Evolutionary conservation across 2,329 filamentous ascomycete genomes (phyloP), one percentile per base, ranked within the genome.

Genomic region (Orbilia brochopaga): DNA sequence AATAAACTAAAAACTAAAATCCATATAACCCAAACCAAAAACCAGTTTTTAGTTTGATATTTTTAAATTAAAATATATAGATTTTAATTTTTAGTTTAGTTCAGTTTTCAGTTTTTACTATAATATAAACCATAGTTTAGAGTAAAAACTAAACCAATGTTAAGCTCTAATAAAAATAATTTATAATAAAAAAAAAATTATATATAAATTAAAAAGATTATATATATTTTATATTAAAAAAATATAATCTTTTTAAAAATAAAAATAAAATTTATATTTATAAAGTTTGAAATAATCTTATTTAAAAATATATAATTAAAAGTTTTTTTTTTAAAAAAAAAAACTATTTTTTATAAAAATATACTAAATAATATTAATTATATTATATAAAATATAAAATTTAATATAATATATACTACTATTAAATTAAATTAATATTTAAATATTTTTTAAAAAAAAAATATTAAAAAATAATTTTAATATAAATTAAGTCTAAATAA

Each of bases 221-320:
- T 55, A 23, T 6, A 8, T 55, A 55, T 8, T 8, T 30, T 21
- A 55, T 27, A 27, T 23, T 5, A 35, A 55, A 55, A 55, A 27
- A 40, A 6, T 23, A 5, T 51, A 19, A 6, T 17, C 52, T 30
- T 51, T 30, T 5, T 30, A 6, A 59, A 50, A 59, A 50, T n/a
- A n/a, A n/a, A n/a, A n/a, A n/a, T n/a, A n/a, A n/a, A 35, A 27
- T 30, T 60, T 53, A 6, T 7, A 53, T 7, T 51, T 13, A n/a
- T 24, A 24, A n/a, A 56, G 15, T 56, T 30, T 60, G 56, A 27
- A 51, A n/a, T n/a, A n/a, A n/a, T n/a, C n/a, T n/a, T n/a, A 53
- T 7, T 51, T 13, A n/a, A 27, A 5, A 13, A 57, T 60, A 60
- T 4, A 7, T n/a, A n/a, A n/a, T n/a, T n/a, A 52, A 4, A 51